These are phyloP conservation scores for Trichoderma endophyticum DNA, from an alignment of 2,329 filamentous ascomycete species.

Conservation along the genomic window DNA sequence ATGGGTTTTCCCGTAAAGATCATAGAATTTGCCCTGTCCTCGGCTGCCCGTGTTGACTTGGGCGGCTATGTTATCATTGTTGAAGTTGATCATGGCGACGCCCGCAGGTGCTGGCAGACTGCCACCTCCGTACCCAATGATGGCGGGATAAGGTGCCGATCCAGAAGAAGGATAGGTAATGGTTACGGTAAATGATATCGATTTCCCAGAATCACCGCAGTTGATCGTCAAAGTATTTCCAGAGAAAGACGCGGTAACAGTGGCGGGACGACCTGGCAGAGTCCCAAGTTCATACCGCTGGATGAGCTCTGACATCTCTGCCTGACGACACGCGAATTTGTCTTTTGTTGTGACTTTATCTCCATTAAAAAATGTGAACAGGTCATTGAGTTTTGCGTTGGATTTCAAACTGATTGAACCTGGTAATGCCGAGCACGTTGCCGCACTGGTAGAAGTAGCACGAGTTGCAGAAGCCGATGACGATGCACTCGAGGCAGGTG, in stretches of 20 bases:
- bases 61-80: conserved; percentile 6
- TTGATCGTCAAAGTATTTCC: conserved; percentile 5
- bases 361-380: conserved; percentile 4
- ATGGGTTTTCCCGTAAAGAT: background rate
- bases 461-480: background rate
- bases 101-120: background rate
- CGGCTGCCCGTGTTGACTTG: conserved; percentile 2
- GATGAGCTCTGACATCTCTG: background rate
- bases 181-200: background rate
- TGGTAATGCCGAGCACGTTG: background rate
- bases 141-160: conserved; percentile 1
- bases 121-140: conserved; percentile 3
- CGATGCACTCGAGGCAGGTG: background rate
- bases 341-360: background rate
- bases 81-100: conserved; percentile 11
- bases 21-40: conserved; percentile 8
- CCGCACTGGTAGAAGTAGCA: background rate
- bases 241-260: background rate
- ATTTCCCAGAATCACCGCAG: background rate
- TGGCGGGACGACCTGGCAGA: background rate
- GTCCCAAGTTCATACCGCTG: conserved; percentile 9
- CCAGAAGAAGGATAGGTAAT: conserved; percentile 6
- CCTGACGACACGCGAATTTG: background rate
- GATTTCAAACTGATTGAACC: background rate
- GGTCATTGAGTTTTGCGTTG: background rate